These are phyloP conservation scores for Calycina marina DNA, from an alignment of 2,329 filamentous ascomycete species.

Conservation along the genomic window DNA sequence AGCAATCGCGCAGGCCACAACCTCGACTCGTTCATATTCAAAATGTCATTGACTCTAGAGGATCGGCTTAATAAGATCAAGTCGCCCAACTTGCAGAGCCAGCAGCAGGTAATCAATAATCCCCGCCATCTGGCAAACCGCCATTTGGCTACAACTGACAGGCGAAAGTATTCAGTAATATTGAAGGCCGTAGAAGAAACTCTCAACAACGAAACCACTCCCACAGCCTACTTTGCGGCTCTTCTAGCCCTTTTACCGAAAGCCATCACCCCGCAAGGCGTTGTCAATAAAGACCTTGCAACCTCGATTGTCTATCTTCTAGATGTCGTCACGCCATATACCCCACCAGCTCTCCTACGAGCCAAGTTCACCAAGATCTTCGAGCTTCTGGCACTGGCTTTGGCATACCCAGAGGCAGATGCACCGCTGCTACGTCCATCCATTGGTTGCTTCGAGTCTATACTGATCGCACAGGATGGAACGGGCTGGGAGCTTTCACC, in stretches of 20 bases:
- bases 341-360: slow-evolving; percentile 74
- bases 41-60: slow-evolving; percentile 44
- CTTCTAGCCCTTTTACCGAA: slow-evolving; percentile 76
- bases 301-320: slow-evolving; percentile 88
- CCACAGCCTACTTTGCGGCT: slow-evolving; percentile 93
- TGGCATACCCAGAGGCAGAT: slow-evolving; percentile 69
- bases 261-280: slow-evolving; percentile 47
- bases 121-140: neutral
- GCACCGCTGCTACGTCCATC: slow-evolving; percentile 75
- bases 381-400: slow-evolving; percentile 66
- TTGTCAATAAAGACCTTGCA: slow-evolving; percentile 68
- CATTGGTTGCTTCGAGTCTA: slow-evolving; percentile 85
- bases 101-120: slow-evolving; percentile 58
- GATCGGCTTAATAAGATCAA: slow-evolving; percentile 97
- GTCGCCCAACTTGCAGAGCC: slow-evolving; percentile 88
- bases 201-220: slow-evolving; percentile 65
- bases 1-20: no score
- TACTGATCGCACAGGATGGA: slow-evolving; percentile 78
- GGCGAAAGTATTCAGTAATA: slow-evolving; percentile 60
- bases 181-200: slow-evolving; percentile 88
- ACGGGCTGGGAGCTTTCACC: slow-evolving; percentile 77
- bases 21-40: no score
- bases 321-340: slow-evolving; percentile 75
- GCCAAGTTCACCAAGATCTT: slow-evolving; percentile 94
- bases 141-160: slow-evolving; percentile 2